Evolutionary conservation across 2,329 filamentous ascomycete genomes (phyloP).

Genomic region (Polychaeton citri): DNA sequence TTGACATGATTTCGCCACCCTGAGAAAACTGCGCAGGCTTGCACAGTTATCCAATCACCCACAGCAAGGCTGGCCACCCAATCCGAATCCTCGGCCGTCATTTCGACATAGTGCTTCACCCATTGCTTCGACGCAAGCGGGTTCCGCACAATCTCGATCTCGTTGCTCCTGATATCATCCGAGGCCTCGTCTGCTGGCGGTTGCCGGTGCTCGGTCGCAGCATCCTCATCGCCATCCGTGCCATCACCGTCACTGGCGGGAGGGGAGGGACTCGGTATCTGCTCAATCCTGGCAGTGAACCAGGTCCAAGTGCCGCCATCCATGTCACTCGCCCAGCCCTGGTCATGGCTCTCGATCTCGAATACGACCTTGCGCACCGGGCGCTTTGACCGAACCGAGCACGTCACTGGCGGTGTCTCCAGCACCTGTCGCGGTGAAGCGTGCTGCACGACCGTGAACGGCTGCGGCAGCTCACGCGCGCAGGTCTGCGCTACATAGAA

Average conservation of each 20-base stretch:
- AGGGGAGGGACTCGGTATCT: background rate
- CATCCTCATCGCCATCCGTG: background rate
- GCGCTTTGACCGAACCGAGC: background rate
- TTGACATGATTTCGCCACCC: conserved; percentile 3
- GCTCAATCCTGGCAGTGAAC: conserved; percentile 3
- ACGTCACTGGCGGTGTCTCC: background rate
- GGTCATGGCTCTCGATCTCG: conserved; percentile 4
- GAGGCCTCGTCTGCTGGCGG: background rate
- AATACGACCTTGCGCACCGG: conserved; percentile 5
- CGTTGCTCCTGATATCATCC: background rate
- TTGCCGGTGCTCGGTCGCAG: background rate
- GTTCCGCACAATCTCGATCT: background rate
- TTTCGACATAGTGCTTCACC: conserved; percentile 1
- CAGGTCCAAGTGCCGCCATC: conserved; percentile 5
- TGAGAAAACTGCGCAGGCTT: conserved; percentile 3
- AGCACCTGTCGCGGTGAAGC: conserved; percentile 1
- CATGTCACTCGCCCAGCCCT: conserved; percentile 2
- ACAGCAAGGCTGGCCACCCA: conserved; percentile 3
- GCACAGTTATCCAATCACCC: conserved; percentile 2
- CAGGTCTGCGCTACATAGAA: background rate
- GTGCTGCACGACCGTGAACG: background rate
- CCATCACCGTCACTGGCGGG: background rate
- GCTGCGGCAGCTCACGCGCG: background rate
- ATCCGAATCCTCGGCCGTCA: conserved; percentile 1
- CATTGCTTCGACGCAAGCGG: background rate